Base-by-base conservation (phyloP, 192 early-diverging fungal genomes). In the Coemansia biformis region DNA sequence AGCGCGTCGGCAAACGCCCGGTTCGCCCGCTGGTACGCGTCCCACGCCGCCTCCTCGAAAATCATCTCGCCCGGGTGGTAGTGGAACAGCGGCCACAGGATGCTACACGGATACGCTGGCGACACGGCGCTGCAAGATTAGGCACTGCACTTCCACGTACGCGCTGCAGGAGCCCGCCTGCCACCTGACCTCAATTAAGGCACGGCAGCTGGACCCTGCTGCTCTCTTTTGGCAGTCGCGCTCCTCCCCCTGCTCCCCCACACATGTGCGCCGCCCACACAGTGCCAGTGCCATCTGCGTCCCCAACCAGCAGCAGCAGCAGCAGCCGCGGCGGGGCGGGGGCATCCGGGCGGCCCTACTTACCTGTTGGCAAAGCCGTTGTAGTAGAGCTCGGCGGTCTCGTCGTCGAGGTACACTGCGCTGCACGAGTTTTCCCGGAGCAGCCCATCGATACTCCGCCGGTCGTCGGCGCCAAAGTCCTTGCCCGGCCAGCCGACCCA, bases 401-500 rank as follows among this genome's bases (percentile, higher is more conserved):
- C 86, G 55, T 98, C 88, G 45, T 86, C 81, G 44, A 99, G 76
- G 74, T 96, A 98, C 23, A 99, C 92, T 2, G 97, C 95, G 31
- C 91, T 73, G 47, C 90, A 91, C 1, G 86, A 87, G 63, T 93
- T 83, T 41, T 89, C 79, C 16, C 83, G 67, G 9, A 88, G 57
- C n/a, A 96, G 76, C 29, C 81, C 66, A 21, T 82, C 62, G 41
- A 84, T 79, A 44, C 94, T 81, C 11, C 43, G 48, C 14, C 83
- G 81, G 40, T 99, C 91, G 4, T 86, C 83, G n/a, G 63, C 63
- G 8, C 91, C 82, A 37, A 94, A 78, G 47, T 93, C 85, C 48
- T 92, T 54, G 43, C 94, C 92, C 14, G 94, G 93, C 97, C 97
- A 99, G 9, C 97, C 97, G 57, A 96, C 92, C 97, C 97, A 99